Percentiles rank a stretch among this genome's conserved stretches.
Conservation (phyloP, 805 yeast species). For the Yamadazyma kitorensis region DNA sequence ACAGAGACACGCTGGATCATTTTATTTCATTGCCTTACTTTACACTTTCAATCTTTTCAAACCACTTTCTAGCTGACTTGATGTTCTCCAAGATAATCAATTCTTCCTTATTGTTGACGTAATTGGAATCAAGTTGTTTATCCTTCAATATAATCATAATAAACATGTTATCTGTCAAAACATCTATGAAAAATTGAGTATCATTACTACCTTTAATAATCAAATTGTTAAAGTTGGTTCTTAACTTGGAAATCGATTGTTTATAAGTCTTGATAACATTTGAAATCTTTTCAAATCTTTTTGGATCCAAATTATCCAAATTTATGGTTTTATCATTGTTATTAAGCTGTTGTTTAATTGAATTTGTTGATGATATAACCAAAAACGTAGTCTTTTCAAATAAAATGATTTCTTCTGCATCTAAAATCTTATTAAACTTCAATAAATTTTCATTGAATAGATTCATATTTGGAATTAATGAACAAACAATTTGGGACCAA, state of each 20-base stretch:
- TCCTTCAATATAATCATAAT: conserved; percentile 58
- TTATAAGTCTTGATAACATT: conserved; percentile 92
- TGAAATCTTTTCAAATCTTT: conserved; percentile 89
- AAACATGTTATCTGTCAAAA: conserved; percentile 58
- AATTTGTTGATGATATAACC: conserved; percentile 63
- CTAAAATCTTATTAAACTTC: conserved; percentile 67
- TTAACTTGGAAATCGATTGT: conserved; percentile 83
- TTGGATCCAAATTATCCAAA: conserved; percentile 64
- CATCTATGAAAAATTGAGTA: conserved; percentile 47
- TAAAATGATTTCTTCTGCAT: conserved; percentile 85
- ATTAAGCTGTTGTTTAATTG: conserved; percentile 29
- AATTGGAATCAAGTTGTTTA: conserved; percentile 17
- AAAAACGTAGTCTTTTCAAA: conserved; percentile 93
- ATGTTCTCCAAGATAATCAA: conserved; percentile 54
- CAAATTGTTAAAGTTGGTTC: conserved; percentile 78
- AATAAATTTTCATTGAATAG: conserved; percentile 72
- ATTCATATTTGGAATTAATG: conserved; percentile 88
- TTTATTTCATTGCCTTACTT: too few relatives aligned
- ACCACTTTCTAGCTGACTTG: conserved; percentile 54
- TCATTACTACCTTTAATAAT: conserved; percentile 61
- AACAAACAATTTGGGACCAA: conserved; percentile 95
- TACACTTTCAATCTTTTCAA: conserved; percentile 40
- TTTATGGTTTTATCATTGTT: too few relatives aligned
- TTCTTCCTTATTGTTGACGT: conserved; percentile 34
- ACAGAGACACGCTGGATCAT: too few relatives aligned